Evolutionary conservation across 108 stramenopile species (phyloP).

Genomic region (Fragilariopsis cylindrus): DNA sequence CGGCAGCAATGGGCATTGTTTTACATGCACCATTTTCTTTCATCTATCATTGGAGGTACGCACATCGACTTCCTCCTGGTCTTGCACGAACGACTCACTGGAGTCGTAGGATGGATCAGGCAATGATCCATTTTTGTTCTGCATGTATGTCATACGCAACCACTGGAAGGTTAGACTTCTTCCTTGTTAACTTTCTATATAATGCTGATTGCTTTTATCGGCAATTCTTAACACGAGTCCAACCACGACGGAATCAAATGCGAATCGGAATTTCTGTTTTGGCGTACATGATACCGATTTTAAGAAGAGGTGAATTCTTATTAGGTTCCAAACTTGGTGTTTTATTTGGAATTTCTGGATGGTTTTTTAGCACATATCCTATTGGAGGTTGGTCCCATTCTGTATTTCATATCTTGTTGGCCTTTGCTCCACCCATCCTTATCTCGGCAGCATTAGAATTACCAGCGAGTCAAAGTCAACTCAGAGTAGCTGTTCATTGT

Average conservation of each 20-base stretch:
- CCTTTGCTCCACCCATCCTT: constrained; percentile 50
- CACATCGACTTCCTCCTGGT: constrained; percentile 46
- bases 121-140: constrained; percentile 70
- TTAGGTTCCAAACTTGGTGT: constrained; percentile 29
- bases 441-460: constrained; percentile 32
- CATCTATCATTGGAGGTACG: constrained; percentile 63
- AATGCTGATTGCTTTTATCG: constrained; percentile 62
- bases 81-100: constrained; percentile 64
- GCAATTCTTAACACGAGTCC: constrained; percentile 48
- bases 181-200: constrained; percentile 52
- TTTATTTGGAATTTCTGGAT: constrained; percentile 33
- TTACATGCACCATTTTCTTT: constrained; percentile 70
- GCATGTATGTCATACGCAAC: constrained; percentile 67
- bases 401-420: constrained; percentile 62
- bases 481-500: constrained; percentile 38
- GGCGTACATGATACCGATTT: constrained; percentile 58
- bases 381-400: constrained; percentile 81
- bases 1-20: constrained; percentile 49
- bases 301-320: constrained; percentile 32
- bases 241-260: constrained; percentile 56
- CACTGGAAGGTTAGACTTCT: constrained; percentile 61
- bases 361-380: constrained; percentile 62
- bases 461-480: constrained; percentile 37
- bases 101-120: constrained; percentile 81
- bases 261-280: constrained; percentile 60